These are phyloP conservation scores for Kwoniella botswanensis DNA, from an alignment of 768 basidiomycete species.

Conservation along the genomic window DNA sequence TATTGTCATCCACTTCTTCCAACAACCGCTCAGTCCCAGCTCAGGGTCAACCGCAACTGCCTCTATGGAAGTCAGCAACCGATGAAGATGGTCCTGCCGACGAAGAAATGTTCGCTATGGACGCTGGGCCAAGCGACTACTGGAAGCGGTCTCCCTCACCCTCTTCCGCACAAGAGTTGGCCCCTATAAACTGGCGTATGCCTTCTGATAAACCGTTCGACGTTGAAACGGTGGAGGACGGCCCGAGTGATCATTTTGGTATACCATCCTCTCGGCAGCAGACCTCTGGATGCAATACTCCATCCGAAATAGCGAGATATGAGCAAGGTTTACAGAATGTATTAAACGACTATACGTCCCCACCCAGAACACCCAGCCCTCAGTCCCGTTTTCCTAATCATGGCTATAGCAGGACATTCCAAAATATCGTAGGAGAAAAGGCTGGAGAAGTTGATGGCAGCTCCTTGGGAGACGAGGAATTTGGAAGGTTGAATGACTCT, in stretches of 20 bases:
- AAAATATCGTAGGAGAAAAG: constrained; percentile 25
- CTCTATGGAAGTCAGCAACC: neutral
- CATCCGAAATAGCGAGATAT: neutral
- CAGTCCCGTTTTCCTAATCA: neutral
- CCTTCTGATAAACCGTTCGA: constrained; percentile 4
- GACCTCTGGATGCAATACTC: neutral
- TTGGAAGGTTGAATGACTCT: constrained; percentile 20
- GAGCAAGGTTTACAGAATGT: constrained; percentile 6
- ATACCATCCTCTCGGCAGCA: neutral
- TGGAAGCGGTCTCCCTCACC: constrained; percentile 24
- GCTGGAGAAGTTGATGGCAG: neutral
- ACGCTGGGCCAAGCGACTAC: constrained; percentile 39
- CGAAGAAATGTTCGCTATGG: neutral
- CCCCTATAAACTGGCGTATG: constrained; percentile 24
- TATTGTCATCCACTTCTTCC: constrained; percentile 27
- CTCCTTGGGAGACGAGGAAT: constrained; percentile 27
- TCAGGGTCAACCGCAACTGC: neutral
- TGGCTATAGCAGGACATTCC: constrained; percentile 16
- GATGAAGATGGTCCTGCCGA: neutral
- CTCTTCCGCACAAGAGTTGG: neutral
- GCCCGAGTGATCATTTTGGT: constrained; percentile 24
- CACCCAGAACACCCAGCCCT: too few species aligned
- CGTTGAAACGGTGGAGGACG: constrained; percentile 18
- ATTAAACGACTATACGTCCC: neutral
- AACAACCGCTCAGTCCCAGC: constrained; percentile 25